Evolutionary conservation across 257 asterid species (phyloP).

Genomic region (Solanum okadae): DNA sequence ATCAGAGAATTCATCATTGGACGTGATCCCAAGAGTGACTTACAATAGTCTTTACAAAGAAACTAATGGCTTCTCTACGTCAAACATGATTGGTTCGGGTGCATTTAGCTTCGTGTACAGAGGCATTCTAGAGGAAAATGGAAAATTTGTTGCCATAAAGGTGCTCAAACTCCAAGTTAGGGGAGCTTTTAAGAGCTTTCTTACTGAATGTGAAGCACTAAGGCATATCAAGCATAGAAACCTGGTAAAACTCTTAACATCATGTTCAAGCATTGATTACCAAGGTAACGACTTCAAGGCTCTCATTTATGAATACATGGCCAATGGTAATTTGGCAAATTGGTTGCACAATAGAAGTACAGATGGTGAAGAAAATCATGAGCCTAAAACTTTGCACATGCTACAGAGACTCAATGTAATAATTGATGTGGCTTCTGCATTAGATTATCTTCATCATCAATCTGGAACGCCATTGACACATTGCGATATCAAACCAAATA

Average conservation of each 20-base stretch:
- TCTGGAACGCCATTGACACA: constrained; percentile 14
- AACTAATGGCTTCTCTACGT: constrained; percentile 7
- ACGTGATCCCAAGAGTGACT: not conserved
- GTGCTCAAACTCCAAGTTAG: constrained; percentile 8
- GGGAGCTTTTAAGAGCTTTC: constrained; percentile 17
- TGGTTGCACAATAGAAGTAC: constrained; percentile 3
- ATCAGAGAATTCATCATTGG: not conserved
- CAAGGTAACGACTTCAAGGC: constrained; percentile 20
- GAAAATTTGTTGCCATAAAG: constrained; percentile 10
- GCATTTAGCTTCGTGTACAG: constrained; percentile 9
- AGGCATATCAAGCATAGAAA: constrained; percentile 18
- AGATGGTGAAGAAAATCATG: not conserved
- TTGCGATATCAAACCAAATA: constrained; percentile 21
- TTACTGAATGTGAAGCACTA: constrained; percentile 18
- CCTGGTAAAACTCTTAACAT: constrained; percentile 16
- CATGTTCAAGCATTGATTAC: constrained; percentile 19
- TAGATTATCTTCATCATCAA: constrained; percentile 12
- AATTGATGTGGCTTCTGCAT: not conserved
- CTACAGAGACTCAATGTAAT: constrained; percentile 15
- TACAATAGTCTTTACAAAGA: constrained; percentile 5
- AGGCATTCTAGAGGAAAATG: constrained; percentile 6
- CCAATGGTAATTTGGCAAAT: constrained; percentile 10
- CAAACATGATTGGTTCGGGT: constrained; percentile 8
- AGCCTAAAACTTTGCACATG: not conserved
- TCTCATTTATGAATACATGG: constrained; percentile 11